A percentile compares a stretch with the other conserved stretches of the same genome.
Evolutionary conservation across 2,329 filamentous ascomycete species (phyloP).

Genomic region (Aspergillus unguis): DNA sequence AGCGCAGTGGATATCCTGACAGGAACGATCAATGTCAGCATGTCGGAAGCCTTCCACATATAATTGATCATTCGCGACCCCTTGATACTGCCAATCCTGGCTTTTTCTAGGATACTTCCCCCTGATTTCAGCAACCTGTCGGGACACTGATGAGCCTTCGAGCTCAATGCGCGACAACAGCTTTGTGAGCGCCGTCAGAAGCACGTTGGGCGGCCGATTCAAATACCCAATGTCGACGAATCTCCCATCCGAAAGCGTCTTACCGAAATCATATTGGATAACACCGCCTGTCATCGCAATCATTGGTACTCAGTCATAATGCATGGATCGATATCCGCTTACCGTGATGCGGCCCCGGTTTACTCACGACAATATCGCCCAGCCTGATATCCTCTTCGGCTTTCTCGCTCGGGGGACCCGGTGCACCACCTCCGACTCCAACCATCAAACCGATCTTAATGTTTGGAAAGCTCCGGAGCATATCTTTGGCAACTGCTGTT

Average conservation of each 20-base stretch:
- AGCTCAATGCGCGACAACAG: not conserved
- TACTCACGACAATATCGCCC: conserved; percentile 24
- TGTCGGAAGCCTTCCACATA: too few relatives aligned
- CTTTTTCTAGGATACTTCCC: too few relatives aligned
- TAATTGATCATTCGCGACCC: too few relatives aligned
- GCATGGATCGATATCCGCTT: too few relatives aligned
- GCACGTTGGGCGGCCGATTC: not conserved
- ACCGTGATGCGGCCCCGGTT: not conserved
- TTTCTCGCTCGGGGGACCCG: not conserved
- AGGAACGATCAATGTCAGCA: too few relatives aligned
- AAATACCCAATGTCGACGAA: not conserved
- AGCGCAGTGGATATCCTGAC: too few relatives aligned
- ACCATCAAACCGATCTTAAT: conserved; percentile 13
- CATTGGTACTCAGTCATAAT: not conserved
- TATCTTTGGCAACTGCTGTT: not conserved
- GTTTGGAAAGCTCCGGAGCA: not conserved
- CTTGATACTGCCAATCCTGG: too few relatives aligned
- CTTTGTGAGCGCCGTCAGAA: not conserved
- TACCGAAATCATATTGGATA: conserved; percentile 3
- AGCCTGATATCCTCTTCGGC: conserved; percentile 14
- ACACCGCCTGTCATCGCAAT: not conserved
- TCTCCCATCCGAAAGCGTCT: not conserved
- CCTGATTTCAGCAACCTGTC: too few relatives aligned
- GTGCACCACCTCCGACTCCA: conserved; percentile 17
- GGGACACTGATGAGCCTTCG: too few relatives aligned